Evolutionary conservation across 1,284 basidiomycete species (phyloP).

Genomic region (Athelia sp.): DNA sequence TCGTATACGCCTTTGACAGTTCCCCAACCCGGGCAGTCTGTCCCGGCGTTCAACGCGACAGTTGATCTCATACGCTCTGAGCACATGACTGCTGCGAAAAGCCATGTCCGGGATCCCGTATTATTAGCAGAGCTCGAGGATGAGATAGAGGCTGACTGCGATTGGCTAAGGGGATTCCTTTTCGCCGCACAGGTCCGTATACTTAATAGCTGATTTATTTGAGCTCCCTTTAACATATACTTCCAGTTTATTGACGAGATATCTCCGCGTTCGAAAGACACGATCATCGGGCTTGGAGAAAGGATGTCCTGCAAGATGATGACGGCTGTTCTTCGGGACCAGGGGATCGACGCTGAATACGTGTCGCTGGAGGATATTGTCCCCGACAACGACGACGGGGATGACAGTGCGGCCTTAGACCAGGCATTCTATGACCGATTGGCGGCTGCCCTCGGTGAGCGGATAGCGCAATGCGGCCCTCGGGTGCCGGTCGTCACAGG

Average conservation of each 20-base stretch:
- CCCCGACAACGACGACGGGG: slow-evolving; percentile 46
- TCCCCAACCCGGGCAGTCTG: slow-evolving; percentile 24
- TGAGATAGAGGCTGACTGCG: slow-evolving; percentile 89
- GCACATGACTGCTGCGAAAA: slow-evolving; percentile 77
- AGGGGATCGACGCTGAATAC: slow-evolving; percentile 94
- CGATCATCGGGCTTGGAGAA: slow-evolving; percentile 93
- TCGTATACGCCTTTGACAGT: slow-evolving; percentile 33
- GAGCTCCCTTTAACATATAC: slow-evolving; percentile 12
- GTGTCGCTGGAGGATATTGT: slow-evolving; percentile 91
- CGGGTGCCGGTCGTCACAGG: slow-evolving; percentile 91
- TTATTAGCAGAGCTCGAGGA: slow-evolving; percentile 77
- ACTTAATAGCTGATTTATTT: slow-evolving; percentile 20
- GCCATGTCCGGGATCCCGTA: slow-evolving; percentile 53
- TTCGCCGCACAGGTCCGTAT: slow-evolving; percentile 82
- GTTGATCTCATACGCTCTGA: slow-evolving; percentile 86
- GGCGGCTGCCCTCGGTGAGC: slow-evolving; percentile 70
- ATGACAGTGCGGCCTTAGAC: slow-evolving; percentile 59
- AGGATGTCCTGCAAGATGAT: slow-evolving; percentile 89
- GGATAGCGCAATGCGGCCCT: slow-evolving; percentile 73
- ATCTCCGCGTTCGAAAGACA: slow-evolving; percentile 90
- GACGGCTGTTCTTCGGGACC: slow-evolving; percentile 83
- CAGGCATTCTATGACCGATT: slow-evolving; percentile 90
- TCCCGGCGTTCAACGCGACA: slow-evolving; percentile 70
- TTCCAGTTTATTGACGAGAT: slow-evolving; percentile 93
- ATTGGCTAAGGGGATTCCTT: slow-evolving; percentile 81